These are phyloP conservation scores for Dalbergia oliveri DNA, from an alignment of 306 rosid genomes.

Conservation along the genomic window DNA sequence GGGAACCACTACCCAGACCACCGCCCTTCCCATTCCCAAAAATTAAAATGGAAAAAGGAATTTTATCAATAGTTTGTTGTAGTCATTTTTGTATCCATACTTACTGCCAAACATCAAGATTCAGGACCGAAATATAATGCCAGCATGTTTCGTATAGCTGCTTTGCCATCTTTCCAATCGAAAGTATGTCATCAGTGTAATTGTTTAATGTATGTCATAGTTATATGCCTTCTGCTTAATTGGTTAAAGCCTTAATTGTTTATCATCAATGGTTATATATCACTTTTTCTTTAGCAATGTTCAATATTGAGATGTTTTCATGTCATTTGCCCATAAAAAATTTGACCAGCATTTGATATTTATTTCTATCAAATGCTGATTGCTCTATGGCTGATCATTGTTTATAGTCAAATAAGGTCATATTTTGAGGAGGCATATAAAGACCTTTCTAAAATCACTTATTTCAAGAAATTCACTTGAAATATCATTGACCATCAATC, in stretches of 20 bases:
- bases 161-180: not conserved
- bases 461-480: not conserved
- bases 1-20: not conserved
- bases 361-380: not conserved
- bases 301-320: not conserved
- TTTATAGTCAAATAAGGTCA: not conserved
- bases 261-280: not conserved
- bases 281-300: not conserved
- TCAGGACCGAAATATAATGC: not conserved
- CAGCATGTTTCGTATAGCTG: not conserved
- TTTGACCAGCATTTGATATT: not conserved
- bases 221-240: not conserved
- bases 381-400: not conserved
- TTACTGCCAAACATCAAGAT: not conserved
- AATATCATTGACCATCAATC: not conserved
- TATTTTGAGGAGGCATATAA: conserved; percentile 1
- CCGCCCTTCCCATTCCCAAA: not conserved
- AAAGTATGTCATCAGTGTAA: not conserved
- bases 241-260: not conserved
- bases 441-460: not conserved
- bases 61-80: not conserved
- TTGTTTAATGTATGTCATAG: not conserved
- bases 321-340: not conserved
- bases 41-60: not conserved
- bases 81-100: conserved; percentile 6